phyloP scores from a whole-genome alignment of 768 basidiomycete species.

The Cystofilobasidium capitatum region DNA sequence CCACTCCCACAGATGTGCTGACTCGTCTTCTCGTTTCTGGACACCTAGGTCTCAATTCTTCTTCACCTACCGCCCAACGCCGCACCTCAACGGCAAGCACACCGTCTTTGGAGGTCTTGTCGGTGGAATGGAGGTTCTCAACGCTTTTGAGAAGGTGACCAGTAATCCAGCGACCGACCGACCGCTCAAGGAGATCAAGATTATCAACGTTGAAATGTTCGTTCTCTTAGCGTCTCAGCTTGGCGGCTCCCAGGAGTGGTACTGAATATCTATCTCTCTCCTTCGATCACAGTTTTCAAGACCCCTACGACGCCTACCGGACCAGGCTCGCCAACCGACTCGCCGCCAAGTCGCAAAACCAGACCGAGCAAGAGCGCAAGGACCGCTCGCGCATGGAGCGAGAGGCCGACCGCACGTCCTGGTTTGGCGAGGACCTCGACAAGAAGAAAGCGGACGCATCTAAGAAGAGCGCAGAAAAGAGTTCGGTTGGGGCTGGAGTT shows the following conservation, averaged over 20 bases:
- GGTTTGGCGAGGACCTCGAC: slow-evolving; percentile 66
- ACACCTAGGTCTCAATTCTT: slow-evolving; percentile 75
- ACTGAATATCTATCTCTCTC: too few species aligned
- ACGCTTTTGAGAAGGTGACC: slow-evolving; percentile 70
- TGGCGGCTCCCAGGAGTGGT: neutral
- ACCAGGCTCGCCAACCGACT: slow-evolving; percentile 68
- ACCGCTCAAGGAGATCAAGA: slow-evolving; percentile 72
- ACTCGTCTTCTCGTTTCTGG: neutral
- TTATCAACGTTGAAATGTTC: slow-evolving; percentile 77
- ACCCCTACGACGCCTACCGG: slow-evolving; percentile 92
- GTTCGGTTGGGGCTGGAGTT: slow-evolving; percentile 45
- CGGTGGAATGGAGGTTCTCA: slow-evolving; percentile 83
- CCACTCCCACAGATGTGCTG: neutral
- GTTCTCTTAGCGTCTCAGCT: too few species aligned
- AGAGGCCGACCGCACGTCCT: slow-evolving; percentile 43
- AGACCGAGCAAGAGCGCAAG: slow-evolving; percentile 15
- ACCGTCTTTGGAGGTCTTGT: slow-evolving; percentile 89
- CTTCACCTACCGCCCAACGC: slow-evolving; percentile 70
- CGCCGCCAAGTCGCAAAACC: slow-evolving; percentile 40
- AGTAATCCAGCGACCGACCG: slow-evolving; percentile 76
- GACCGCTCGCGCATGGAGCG: slow-evolving; percentile 35
- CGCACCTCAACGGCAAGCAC: slow-evolving; percentile 50
- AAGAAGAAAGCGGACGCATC: slow-evolving; percentile 40
- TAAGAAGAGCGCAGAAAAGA: neutral
- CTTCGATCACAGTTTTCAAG: slow-evolving; percentile 73